Evolutionary conservation across 225 moss, liverwort and hornwort genomes (phyloP).

Genomic region (Thuidium tamariscinum): DNA sequence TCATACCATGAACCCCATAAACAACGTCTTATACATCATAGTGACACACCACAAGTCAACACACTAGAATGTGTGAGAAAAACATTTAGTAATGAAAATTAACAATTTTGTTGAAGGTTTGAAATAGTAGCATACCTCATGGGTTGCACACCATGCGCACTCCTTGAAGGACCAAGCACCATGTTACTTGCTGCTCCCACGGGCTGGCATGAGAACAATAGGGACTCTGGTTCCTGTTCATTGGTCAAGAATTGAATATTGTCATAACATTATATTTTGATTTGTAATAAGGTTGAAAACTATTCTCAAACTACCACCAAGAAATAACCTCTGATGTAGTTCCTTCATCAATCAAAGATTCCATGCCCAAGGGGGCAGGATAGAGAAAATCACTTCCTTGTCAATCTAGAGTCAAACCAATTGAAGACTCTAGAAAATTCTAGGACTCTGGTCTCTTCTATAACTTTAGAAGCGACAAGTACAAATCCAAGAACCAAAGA

Average conservation of each 20-base stretch:
- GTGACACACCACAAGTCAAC: too few species aligned
- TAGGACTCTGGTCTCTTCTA: neutral
- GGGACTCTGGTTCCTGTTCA: neutral
- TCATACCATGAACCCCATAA: too few species aligned
- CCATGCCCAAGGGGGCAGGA: neutral
- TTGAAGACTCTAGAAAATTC: neutral
- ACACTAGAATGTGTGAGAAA: too few species aligned
- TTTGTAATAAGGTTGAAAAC: neutral
- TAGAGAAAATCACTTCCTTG: neutral
- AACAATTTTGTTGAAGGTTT: rapidly evolving
- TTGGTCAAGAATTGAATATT: neutral
- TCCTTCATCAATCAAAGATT: neutral
- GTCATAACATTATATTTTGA: neutral
- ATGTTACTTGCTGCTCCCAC: neutral
- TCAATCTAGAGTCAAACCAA: neutral
- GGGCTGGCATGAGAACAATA: neutral
- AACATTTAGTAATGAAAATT: too few species aligned
- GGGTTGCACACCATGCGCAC: neutral
- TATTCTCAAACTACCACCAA: neutral
- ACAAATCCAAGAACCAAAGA: neutral
- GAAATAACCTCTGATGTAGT: neutral
- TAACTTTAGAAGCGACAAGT: neutral
- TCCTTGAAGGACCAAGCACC: neutral
- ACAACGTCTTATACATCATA: too few species aligned
- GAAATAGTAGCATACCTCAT: neutral